Conservation (phyloP, 495 filamentous ascomycete species). For the Haplographium delicatum region DNA sequence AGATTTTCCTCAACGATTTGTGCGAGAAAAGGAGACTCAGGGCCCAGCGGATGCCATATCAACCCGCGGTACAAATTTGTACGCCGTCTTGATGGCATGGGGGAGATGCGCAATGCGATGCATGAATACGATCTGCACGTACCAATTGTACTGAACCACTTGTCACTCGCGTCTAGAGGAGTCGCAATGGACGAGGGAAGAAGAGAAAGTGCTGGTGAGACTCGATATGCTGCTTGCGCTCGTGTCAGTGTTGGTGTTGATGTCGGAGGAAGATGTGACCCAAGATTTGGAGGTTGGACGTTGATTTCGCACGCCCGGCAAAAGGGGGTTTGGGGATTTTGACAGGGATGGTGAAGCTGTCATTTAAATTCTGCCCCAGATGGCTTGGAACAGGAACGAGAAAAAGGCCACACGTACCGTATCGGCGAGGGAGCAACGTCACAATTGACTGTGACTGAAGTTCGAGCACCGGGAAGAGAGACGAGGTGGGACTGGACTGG, state of each 20-base stretch:
- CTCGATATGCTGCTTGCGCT: background rate
- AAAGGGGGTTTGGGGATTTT: constrained; percentile 19
- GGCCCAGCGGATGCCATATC: background rate
- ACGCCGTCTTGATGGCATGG: constrained; percentile 16
- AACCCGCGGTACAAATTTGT: background rate
- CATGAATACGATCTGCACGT: constrained; percentile 19
- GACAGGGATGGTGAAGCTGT: constrained; percentile 24
- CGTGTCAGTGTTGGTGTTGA: constrained; percentile 9
- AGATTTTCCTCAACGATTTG: background rate
- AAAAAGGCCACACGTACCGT: background rate
- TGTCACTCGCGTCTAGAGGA: constrained; percentile 8
- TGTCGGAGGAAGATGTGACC: constrained; percentile 5
- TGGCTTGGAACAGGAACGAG: background rate
- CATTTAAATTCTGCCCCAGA: constrained; percentile 10
- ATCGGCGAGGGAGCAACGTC: background rate
- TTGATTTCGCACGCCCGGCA: constrained; percentile 9
- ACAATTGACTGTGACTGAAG: constrained; percentile 1
- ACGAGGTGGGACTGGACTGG: too few species aligned
- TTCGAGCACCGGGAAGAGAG: background rate
- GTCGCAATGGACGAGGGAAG: constrained; percentile 16
- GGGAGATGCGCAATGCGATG: constrained; percentile 12
- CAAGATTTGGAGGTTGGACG: constrained; percentile 15
- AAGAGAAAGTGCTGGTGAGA: too few species aligned
- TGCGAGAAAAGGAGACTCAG: background rate
- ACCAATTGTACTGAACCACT: constrained; percentile 14